These are phyloP conservation scores for Kurtzmaniella cleridarum DNA, from an alignment of 805 yeast genomes.

Conservation along the genomic window DNA sequence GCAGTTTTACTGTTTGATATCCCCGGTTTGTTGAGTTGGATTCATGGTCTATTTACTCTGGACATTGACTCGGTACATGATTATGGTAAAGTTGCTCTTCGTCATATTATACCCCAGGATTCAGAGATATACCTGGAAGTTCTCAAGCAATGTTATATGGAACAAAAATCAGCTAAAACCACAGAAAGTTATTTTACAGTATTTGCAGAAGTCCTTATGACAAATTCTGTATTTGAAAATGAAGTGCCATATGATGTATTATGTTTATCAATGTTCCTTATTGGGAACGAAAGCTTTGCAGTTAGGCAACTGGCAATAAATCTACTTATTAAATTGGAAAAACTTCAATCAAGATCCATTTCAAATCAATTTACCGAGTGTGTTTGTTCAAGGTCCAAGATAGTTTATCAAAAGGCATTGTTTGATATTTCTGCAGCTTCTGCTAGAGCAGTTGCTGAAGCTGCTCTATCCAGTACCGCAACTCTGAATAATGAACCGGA, in stretches of 20 bases:
- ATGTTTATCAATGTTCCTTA: conserved; percentile 70
- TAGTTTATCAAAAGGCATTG: conserved; percentile 82
- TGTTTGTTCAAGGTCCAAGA: conserved; percentile 68
- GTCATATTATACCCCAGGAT: conserved; percentile 56
- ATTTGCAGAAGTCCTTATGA: conserved; percentile 58
- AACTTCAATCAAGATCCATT: conserved; percentile 39
- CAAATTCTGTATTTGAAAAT: conserved; percentile 36
- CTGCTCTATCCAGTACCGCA: conserved; percentile 8
- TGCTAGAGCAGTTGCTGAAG: conserved; percentile 32
- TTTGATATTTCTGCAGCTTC: conserved; percentile 72
- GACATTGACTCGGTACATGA: conserved; percentile 52
- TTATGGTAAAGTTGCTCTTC: conserved; percentile 67
- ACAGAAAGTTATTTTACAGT: conserved; percentile 67
- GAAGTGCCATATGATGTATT: conserved; percentile 57
- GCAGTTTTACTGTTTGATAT: conserved; percentile 67
- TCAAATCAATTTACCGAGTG: conserved; percentile 61
- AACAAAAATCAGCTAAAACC: conserved; percentile 44
- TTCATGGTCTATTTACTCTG: conserved; percentile 62
- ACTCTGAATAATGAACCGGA: conserved; percentile 39
- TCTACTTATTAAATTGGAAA: conserved; percentile 63
- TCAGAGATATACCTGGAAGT: conserved; percentile 52
- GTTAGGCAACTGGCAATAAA: conserved; percentile 70
- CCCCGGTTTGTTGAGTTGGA: conserved; percentile 68
- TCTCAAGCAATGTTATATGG: conserved; percentile 65
- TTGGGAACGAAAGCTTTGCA: conserved; percentile 65